Evolutionary conservation across 106 monocot genomes (phyloP), one percentile per base, ranked within the genome.

Genomic region (Narthecium ossifragum): DNA sequence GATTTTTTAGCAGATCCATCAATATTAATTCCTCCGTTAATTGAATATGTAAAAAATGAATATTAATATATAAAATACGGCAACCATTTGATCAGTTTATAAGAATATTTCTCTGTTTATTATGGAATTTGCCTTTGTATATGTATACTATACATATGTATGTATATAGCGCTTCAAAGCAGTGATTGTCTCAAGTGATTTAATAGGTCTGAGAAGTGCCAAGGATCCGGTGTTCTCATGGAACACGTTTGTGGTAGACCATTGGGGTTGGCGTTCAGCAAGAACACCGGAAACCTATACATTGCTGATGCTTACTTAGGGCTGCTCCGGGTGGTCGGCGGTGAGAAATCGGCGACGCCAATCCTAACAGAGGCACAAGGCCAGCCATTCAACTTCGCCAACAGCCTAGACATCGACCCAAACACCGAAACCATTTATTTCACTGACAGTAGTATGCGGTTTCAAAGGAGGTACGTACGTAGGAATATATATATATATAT

Each of bases 241-340:
- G 91, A 86, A 59, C 67, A 67, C 13, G 22, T 55, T 24, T 91
- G 91, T 37, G 86, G 91, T 13, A 57, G 91, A 4, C 85, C 91
- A 46, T 51, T 91, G 31, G 91, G 91, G 6, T 59, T 91, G 45
- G 49, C 59, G 30, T 86, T 91, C 61, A 55, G 75, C 38, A 27
- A 48, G 40, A 62, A 52, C 30, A 85, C 76, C 1, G 71, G 82
- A n/a, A 58, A 83, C 14, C 82, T 91, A 7, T 91, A 76, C 47
- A 69, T 86, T 24, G 91, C 91, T 1, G 91, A 91, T 74, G 91
- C 91, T 7, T 85, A 91, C 15, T 53, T 53, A 0, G 91, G 91
- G 18, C 54, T 91, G 6, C 25, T 76, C 14, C 55, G 32, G 36
- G 71, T 83, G 5, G 31, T 10, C 1, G 55, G 31, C 0, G 64